Percentiles rank a stretch among this genome's conserved stretches.
These are phyloP conservation scores for Rhazya stricta DNA, from an alignment of 257 asterid species.

Conservation along the genomic window DNA sequence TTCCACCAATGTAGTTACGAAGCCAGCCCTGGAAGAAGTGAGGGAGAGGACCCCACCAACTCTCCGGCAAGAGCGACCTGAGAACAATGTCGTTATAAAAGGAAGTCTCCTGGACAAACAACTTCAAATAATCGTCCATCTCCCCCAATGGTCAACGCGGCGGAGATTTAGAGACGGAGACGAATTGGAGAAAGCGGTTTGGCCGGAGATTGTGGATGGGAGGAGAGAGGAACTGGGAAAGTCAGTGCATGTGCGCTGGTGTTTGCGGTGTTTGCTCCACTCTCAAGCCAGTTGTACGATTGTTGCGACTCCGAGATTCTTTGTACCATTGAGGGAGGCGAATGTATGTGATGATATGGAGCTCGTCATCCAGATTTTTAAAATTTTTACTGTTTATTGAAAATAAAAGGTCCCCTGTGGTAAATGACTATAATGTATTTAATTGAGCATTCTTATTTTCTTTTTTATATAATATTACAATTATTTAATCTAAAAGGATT, in stretches of 20 bases:
- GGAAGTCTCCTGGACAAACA: constrained; percentile 67
- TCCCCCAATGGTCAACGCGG: neutral
- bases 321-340: too few relatives aligned
- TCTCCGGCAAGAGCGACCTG: constrained; percentile 51
- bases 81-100: constrained; percentile 72
- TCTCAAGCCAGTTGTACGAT: too few relatives aligned
- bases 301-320: too few relatives aligned
- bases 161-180: neutral
- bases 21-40: constrained; percentile 74
- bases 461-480: too few relatives aligned
- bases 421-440: too few relatives aligned
- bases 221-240: neutral
- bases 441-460: too few relatives aligned
- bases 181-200: constrained; percentile 16
- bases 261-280: neutral
- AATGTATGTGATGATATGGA: too few relatives aligned
- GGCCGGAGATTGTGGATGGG: neutral
- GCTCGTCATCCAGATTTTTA: too few relatives aligned
- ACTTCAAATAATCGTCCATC: constrained; percentile 27
- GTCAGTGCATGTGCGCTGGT: neutral
- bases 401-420: too few relatives aligned
- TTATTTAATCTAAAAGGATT: too few relatives aligned
- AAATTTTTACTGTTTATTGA: too few relatives aligned
- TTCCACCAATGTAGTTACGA: constrained; percentile 74
- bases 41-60: constrained; percentile 54